Percentiles rank a stretch among this genome's conserved stretches.
These are phyloP conservation scores for Vickermania spadyakhi DNA, from an alignment of 208 protist genomes.

Conservation along the genomic window DNA sequence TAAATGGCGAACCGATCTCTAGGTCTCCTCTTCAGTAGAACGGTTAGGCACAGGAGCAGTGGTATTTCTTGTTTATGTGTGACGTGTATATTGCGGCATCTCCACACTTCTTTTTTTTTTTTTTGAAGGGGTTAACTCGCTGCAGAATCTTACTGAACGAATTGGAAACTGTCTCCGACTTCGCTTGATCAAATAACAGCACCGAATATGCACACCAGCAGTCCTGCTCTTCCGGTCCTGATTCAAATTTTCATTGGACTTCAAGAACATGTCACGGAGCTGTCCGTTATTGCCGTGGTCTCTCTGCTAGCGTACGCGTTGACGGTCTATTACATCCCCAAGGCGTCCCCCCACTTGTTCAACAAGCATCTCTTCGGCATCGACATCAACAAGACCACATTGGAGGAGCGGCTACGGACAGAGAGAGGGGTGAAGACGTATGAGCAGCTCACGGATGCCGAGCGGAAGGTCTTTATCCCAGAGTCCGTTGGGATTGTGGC, in stretches of 20 bases:
- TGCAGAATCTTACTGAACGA: no score
- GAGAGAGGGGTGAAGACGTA: constrained; percentile 13
- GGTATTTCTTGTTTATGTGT: no score
- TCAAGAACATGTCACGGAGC: constrained; percentile 26
- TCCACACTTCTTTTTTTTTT: no score
- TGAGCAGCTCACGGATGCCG: constrained; percentile 15
- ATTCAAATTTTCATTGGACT: constrained; percentile 17
- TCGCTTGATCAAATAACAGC: no score
- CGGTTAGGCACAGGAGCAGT: no score
- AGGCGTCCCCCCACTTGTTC: constrained; percentile 48
- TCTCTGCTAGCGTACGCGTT: constrained; percentile 55
- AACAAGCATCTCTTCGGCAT: constrained; percentile 87
- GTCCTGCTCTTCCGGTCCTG: no score
- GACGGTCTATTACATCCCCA: constrained; percentile 54
- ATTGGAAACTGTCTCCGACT: no score
- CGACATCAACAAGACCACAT: constrained; percentile 94
- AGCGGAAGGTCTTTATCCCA: constrained; percentile 26
- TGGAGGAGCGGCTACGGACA: constrained; percentile 20
- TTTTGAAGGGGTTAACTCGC: no score
- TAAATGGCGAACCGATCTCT: no score
- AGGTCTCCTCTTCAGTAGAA: no score
- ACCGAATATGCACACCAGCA: no score
- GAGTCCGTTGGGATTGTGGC: constrained; percentile 74
- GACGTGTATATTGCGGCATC: no score
- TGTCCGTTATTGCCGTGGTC: constrained; percentile 27